Base-by-base conservation (phyloP, 2,329 filamentous ascomycete genomes). In the Scleromitrula shiraiana region DNA sequence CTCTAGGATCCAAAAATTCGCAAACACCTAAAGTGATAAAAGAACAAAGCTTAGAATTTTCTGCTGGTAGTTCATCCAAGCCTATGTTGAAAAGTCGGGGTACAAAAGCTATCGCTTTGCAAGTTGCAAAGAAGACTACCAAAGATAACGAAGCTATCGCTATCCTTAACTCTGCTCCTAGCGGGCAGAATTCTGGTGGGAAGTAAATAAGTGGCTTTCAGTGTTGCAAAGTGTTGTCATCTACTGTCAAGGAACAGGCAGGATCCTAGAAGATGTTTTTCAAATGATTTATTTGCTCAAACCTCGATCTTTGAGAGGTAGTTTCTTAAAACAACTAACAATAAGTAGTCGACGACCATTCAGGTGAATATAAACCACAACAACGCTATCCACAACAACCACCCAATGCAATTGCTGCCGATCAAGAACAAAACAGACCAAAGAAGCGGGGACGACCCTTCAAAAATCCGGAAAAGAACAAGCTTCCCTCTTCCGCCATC, bases 201-300 rank as follows among this genome's bases (percentile, higher is more conserved):
- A 12, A 17, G 14, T 8, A 41, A 26, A 20, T 29, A 6, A 20
- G n/a, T 7, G 12, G 14, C 14, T 6, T 24, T 17, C 38, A 17
- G 14, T 10, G 20, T 36, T 35, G 12, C 20, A 15, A 22, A 15
- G 19, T 35, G 14, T 14, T 19, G 7, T n/a, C 30, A 20, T 15
- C 9, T 2, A 20, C 45, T 41, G 45, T 35, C 36, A 47, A 47
- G 30, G 45, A 33, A 47, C 45, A 36, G 23, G 24, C 45, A 36
- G 23, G 24, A 27, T 9, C 17, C 10, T 12, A 2, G 33, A 19
- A 10, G 15, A 22, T 27, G 7, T 1, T 27, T 17, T 22, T 5
- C 23, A 14, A 35, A 12, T 26, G 9, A 4, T 17, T 20, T 12
- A 20, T 42, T 12, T 42, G 17, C 23, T 27, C 38, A 9, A 23